Evolutionary conservation across 2,329 filamentous ascomycete species (phyloP), one percentile per base, ranked within the genome.

Genomic region (Colletotrichum tropicicola): DNA sequence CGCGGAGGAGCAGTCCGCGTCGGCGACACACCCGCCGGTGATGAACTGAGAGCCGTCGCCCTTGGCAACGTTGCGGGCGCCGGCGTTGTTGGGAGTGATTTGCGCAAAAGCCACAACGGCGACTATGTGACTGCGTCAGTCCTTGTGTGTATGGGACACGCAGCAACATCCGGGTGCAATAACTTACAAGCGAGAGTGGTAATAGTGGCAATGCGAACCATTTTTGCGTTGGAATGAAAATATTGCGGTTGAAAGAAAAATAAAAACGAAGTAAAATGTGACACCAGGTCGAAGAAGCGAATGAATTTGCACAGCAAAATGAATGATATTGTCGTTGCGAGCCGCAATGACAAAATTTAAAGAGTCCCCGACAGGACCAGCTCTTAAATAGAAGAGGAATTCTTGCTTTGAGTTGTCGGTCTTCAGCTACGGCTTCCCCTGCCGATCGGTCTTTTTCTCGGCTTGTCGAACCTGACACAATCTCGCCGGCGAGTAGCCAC

Each of bases 11-110:
- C 74, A 76, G 58, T 76, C 74, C 13, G 64, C 59, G 47, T 74
- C 56, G 35, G 63, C 68, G n/a, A 73, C 64, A 43, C 74, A 76
- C 17, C 69, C 67, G 30, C 73, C 74, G n/a, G 70, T 73, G 60
- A 73, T 74, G 58, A 75, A 75, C 43, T 75, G 74, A 5, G 66
- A 64, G 10, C 66, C 66, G 47, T 68, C 37, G 13, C 66, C 64
- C 28, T 47, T 30, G 47, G 64, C 66, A 17, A 68, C 66, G 45
- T 67, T 68, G 7, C 43, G 51, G 6, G 66, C 64, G 5, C 66
- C 66, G 13, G 64, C 66, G 19, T 67, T 68, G 60, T 74, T 73
- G 39, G 70, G 71, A 21, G 66, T 65, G 47, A 70, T 68, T 45
- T 68, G 66, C 13, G 68, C 69, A 10, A 70, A 30, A 21, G 64